Conservation (phyloP, 2,329 filamentous ascomycete species). For the Penicillium sp. region DNA sequence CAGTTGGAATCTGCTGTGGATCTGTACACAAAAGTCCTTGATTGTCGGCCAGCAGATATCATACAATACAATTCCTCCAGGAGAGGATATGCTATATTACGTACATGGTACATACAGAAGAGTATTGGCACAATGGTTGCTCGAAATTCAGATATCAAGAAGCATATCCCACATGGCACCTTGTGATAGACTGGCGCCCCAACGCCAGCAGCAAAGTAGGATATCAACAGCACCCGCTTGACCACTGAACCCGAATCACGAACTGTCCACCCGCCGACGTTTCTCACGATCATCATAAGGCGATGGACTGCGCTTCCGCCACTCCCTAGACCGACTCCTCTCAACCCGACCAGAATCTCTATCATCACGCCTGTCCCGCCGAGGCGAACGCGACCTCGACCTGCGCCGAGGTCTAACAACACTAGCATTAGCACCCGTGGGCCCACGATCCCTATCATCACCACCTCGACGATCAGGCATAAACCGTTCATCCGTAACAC, state of each 20-base stretch:
- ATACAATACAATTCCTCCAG: constrained; percentile 19
- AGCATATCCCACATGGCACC: constrained; percentile 10
- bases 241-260: constrained; percentile 13
- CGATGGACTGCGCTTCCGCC: constrained; percentile 45
- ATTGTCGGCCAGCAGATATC: constrained; percentile 6
- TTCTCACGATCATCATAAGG: constrained; percentile 45
- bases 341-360: constrained; percentile 33
- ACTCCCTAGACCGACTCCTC: constrained; percentile 47
- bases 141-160: constrained; percentile 18
- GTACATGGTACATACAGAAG: constrained; percentile 1
- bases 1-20: not conserved
- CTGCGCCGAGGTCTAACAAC: constrained; percentile 39
- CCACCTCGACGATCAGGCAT: constrained; percentile 43
- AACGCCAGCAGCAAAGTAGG: constrained; percentile 21
- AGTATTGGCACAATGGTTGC: constrained; percentile 8
- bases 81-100: constrained; percentile 15
- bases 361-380: constrained; percentile 43
- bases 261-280: constrained; percentile 36
- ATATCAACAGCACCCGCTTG: constrained; percentile 1
- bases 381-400: constrained; percentile 50
- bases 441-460: constrained; percentile 30
- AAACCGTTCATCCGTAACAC: constrained; percentile 48
- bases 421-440: constrained; percentile 49
- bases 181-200: constrained; percentile 11
- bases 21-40: constrained; percentile 12